A percentile compares a stretch with the other conserved stretches of the same genome.
These are phyloP conservation scores for Arbutus unedo DNA, from an alignment of 148 eudicot genomes.

Conservation along the genomic window DNA sequence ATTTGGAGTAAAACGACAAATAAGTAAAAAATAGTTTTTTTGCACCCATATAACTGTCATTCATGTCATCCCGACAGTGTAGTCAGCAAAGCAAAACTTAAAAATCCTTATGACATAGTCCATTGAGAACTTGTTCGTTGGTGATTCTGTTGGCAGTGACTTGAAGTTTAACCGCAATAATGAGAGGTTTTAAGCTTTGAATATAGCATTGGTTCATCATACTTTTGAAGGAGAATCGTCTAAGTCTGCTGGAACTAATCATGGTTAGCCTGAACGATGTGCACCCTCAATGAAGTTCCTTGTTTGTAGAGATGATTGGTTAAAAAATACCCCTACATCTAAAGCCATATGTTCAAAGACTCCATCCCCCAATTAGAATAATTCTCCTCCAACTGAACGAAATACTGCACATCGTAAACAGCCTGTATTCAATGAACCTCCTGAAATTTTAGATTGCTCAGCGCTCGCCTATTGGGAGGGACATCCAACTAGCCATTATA, in stretches of 20 bases:
- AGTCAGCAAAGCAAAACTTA: not conserved
- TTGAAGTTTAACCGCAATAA: not conserved
- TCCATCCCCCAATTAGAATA: not conserved
- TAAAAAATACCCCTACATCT: not conserved
- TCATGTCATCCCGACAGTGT: not conserved
- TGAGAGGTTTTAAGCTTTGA: not conserved
- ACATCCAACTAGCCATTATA: not conserved
- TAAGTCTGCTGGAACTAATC: not conserved
- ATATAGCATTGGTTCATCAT: not conserved
- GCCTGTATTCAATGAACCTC: not conserved
- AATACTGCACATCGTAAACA: not conserved
- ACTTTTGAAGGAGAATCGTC: not conserved
- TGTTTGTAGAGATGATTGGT: too few relatives aligned
- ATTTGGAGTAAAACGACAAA: not conserved
- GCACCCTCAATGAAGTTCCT: not conserved
- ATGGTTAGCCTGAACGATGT: not conserved
- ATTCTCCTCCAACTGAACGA: not conserved
- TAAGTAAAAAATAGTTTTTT: not conserved
- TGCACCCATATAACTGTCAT: not conserved
- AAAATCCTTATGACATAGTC: not conserved
- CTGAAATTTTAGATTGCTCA: not conserved
- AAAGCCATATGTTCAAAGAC: not conserved
- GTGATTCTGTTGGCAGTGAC: not conserved
- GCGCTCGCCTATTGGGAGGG: not conserved
- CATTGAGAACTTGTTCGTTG: not conserved